Conservation (phyloP, 2,329 filamentous ascomycete genomes). For the Hymenoscyphus fraxineus region DNA sequence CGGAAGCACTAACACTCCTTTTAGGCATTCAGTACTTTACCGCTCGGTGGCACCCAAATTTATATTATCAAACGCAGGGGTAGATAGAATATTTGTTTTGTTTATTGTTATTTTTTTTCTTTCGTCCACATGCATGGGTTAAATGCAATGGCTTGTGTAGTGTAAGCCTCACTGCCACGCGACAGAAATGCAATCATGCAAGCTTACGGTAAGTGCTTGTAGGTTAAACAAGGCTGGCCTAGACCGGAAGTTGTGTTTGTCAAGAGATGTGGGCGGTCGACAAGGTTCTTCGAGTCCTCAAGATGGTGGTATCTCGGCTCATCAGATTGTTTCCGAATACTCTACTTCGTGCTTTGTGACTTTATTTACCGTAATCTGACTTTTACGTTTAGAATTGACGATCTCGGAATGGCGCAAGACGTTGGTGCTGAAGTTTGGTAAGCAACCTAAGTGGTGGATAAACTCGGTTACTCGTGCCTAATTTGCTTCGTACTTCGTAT, state of each 20-base stretch:
- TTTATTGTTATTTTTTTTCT: not conserved
- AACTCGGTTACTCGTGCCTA: not conserved
- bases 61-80: not conserved
- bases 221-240: not conserved
- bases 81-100: not conserved
- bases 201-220: not conserved
- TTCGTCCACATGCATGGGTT: not conserved
- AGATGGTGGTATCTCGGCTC: not conserved
- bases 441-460: not conserved
- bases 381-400: not conserved
- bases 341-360: not conserved
- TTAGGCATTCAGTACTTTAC: not conserved
- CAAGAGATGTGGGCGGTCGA: not conserved
- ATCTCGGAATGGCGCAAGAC: not conserved
- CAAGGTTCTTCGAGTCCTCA: not conserved
- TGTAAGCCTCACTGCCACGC: not conserved
- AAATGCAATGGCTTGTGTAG: not conserved
- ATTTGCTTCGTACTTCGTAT: constrained; percentile 1
- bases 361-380: not conserved
- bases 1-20: not conserved
- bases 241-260: not conserved
- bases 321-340: not conserved
- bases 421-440: not conserved
- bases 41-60: not conserved
- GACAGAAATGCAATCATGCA: not conserved